A percentile compares a stretch with the other conserved stretches of the same genome.
Evolutionary conservation across 2,329 filamentous ascomycete species (phyloP).

Genomic region (Fusarium hostae): DNA sequence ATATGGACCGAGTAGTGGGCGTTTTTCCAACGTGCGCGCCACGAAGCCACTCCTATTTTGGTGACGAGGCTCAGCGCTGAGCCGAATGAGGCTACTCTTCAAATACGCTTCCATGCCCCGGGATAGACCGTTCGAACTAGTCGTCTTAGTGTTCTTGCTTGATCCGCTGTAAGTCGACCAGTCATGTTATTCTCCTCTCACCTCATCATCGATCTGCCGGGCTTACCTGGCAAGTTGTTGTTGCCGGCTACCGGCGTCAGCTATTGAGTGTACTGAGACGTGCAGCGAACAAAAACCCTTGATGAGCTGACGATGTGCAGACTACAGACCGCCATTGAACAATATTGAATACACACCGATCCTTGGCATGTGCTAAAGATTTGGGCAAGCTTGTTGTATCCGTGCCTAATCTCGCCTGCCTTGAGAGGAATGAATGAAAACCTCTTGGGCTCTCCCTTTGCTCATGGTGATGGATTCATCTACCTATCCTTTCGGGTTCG

Average conservation of each 20-base stretch:
- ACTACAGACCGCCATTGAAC: conserved; percentile 3
- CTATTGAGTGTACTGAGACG: conserved; percentile 6
- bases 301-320: conserved; percentile 18
- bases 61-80: conserved; percentile 23
- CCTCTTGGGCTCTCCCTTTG: conserved; percentile 11
- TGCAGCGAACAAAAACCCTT: neutral
- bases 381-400: conserved; percentile 4
- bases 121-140: conserved; percentile 37
- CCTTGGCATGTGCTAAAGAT: conserved; percentile 5
- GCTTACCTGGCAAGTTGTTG: conserved; percentile 5
- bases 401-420: conserved; percentile 1
- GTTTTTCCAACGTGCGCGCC: conserved; percentile 23
- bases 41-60: conserved; percentile 28
- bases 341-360: conserved; percentile 6
- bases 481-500: conserved; percentile 15
- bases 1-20: conserved; percentile 24
- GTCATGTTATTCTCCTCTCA: conserved; percentile 23
- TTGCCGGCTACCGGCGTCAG: conserved; percentile 14
- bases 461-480: conserved; percentile 6
- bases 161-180: conserved; percentile 15
- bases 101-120: conserved; percentile 15
- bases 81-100: conserved; percentile 30
- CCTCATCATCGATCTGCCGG: conserved; percentile 40
- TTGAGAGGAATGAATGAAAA: conserved; percentile 18
- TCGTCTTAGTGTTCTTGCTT: conserved; percentile 20